phyloP scores from a whole-genome alignment of 345 rosid genomes.

The Bruguiera sexangula region DNA sequence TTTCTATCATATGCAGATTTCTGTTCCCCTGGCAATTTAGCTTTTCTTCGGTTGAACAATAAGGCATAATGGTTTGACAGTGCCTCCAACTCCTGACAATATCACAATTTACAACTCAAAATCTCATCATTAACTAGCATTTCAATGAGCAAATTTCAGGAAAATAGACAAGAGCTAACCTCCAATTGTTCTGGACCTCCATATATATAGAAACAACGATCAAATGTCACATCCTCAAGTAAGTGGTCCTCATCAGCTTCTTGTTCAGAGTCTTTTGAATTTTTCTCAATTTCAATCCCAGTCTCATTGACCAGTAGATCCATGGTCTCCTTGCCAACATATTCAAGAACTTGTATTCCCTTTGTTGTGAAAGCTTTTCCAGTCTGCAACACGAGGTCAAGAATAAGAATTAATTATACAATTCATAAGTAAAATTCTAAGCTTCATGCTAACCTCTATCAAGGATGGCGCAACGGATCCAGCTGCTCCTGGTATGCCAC shows the following conservation, averaged over 20 bases:
- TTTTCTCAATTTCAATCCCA: constrained; percentile 69
- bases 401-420: constrained; percentile 13
- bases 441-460: constrained; percentile 56
- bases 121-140: constrained; percentile 19
- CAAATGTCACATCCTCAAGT: constrained; percentile 86
- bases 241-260: constrained; percentile 61
- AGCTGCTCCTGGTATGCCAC: constrained; percentile 48
- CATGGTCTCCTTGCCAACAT: constrained; percentile 90
- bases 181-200: constrained; percentile 99
- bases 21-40: constrained; percentile 68
- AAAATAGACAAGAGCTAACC: constrained; percentile 42
- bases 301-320: constrained; percentile 86
- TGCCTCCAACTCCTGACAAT: constrained; percentile 87
- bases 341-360: constrained; percentile 97
- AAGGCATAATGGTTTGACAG: constrained; percentile 79
- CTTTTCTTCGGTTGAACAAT: constrained; percentile 81
- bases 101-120: constrained; percentile 19
- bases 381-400: constrained; percentile 44
- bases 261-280: constrained; percentile 34
- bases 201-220: constrained; percentile 96
- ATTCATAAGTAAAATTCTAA: constrained; percentile 16
- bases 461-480: constrained; percentile 81
- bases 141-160: constrained; percentile 17
- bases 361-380: constrained; percentile 90
- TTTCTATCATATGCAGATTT: constrained; percentile 67